Conservation (phyloP, 2,329 filamentous ascomycete genomes). For the Aspergillus nomiae region DNA sequence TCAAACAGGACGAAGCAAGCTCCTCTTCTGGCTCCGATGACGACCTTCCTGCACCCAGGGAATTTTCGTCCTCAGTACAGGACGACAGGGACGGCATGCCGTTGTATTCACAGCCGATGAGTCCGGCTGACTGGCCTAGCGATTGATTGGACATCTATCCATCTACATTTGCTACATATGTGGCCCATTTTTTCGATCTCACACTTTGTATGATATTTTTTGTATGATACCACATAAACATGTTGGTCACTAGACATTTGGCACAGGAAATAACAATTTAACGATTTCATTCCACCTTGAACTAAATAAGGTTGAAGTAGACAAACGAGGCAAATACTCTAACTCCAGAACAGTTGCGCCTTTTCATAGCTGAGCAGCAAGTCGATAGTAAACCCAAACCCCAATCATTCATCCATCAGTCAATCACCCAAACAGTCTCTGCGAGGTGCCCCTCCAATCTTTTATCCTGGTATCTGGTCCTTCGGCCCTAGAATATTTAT, state of each 20-base stretch:
- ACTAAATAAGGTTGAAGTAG: not conserved
- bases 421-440: slow-evolving; percentile 1
- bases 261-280: not conserved
- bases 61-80: not conserved
- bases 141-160: not conserved
- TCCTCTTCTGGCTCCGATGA: slow-evolving; percentile 4
- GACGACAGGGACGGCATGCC: slow-evolving; percentile 1
- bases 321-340: slow-evolving; percentile 10
- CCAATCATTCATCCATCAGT: slow-evolving; percentile 15
- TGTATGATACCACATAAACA: not conserved
- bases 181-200: not conserved
- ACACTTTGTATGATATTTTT: not conserved
- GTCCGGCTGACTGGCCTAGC: slow-evolving; percentile 8
- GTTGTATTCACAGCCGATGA: slow-evolving; percentile 12
- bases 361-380: slow-evolving; percentile 28
- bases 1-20: not conserved
- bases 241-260: not conserved
- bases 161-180: not conserved
- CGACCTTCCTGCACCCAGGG: not conserved
- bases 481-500: slow-evolving; percentile 17
- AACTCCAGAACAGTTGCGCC: slow-evolving; percentile 28
- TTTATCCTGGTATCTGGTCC: slow-evolving; percentile 3
- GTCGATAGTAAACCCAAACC: slow-evolving; percentile 24
- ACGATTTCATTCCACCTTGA: not conserved
- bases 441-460: not conserved